A percentile compares a stretch with the other conserved stretches of the same genome.
These are phyloP conservation scores for Fomitopsis pinicola DNA, from an alignment of 1,284 basidiomycete genomes.

Conservation along the genomic window DNA sequence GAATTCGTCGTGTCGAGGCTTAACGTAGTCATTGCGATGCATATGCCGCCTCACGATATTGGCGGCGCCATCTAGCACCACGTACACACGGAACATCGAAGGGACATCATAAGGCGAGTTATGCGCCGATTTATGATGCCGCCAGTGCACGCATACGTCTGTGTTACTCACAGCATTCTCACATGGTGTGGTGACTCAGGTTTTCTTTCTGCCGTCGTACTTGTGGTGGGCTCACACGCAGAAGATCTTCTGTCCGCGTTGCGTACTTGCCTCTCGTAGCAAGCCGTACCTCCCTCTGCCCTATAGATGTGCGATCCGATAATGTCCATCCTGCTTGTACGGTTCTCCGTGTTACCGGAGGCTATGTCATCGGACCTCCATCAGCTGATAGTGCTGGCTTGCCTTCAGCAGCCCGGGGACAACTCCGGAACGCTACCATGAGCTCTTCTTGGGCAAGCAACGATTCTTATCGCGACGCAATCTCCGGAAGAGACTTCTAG, in stretches of 20 bases:
- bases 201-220: neutral
- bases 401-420: neutral
- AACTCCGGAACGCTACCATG: neutral
- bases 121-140: no score
- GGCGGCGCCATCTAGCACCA: no score
- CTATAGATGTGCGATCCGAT: neutral
- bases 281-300: neutral
- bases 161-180: no score
- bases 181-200: no score
- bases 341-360: neutral
- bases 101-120: no score
- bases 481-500: constrained; percentile 2
- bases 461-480: constrained; percentile 9
- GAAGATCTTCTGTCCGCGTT: neutral
- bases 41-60: no score
- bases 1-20: no score
- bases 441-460: neutral
- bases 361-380: constrained; percentile 1
- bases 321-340: neutral
- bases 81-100: no score
- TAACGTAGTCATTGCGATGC: no score
- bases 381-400: neutral
- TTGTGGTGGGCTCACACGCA: neutral
- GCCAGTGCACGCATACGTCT: no score
- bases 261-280: neutral